Conservation (phyloP, 495 filamentous ascomycete species). For the Jackrogersella multiformis region DNA sequence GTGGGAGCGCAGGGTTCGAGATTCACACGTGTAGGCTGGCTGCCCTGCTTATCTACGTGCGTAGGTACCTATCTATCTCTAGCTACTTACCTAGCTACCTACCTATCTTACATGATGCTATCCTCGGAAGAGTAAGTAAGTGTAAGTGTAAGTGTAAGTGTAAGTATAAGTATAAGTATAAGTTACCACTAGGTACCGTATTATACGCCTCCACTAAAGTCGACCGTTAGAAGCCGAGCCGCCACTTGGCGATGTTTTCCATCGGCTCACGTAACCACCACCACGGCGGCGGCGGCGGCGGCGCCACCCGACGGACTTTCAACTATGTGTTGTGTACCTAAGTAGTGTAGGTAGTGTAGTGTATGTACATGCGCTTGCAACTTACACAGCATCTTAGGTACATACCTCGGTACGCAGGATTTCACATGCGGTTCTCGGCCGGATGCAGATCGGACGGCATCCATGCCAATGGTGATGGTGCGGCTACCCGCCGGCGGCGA, state of each 20-base stretch:
- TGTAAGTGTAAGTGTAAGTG: too few relatives aligned
- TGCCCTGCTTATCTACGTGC: background rate
- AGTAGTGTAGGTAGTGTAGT: too few relatives aligned
- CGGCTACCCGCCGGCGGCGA: too few relatives aligned
- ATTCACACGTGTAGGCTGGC: background rate
- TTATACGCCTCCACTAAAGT: too few relatives aligned
- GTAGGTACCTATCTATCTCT: too few relatives aligned
- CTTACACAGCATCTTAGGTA: too few relatives aligned
- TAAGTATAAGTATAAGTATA: too few relatives aligned
- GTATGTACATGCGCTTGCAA: too few relatives aligned
- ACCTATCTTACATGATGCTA: background rate
- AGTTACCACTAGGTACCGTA: background rate
- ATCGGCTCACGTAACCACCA: background rate
- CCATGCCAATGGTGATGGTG: background rate
- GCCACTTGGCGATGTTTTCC: slow-evolving; percentile 13
- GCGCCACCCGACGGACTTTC: background rate
- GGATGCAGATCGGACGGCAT: background rate
- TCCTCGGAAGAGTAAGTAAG: background rate
- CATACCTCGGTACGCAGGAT: background rate
- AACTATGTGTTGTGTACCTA: background rate
- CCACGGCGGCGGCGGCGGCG: too few relatives aligned
- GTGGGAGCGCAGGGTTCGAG: slow-evolving; percentile 9
- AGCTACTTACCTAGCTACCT: background rate
- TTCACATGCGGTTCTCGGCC: background rate
- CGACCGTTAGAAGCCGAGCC: background rate